Evolutionary conservation across 345 rosid genomes (phyloP).

Genomic region (Eutrema heterophyllum): DNA sequence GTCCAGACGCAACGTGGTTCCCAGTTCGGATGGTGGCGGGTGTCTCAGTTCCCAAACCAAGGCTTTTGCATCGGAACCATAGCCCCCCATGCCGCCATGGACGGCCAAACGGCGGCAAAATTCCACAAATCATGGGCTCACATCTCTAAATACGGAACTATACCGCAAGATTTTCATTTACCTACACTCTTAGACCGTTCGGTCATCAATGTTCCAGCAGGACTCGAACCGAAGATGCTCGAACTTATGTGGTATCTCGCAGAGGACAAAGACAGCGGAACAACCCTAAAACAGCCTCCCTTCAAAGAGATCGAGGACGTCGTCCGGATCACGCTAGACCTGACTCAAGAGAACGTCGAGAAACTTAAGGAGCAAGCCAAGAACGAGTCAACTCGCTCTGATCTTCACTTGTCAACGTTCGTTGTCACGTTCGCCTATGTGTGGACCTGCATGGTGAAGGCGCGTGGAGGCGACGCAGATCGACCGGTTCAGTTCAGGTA

Average conservation of each 20-base stretch:
- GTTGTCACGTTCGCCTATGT: background rate
- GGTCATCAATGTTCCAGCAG: no score
- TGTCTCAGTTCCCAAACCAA: background rate
- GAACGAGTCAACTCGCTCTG: background rate
- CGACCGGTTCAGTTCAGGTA: background rate
- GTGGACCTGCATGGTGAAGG: background rate
- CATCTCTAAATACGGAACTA: background rate
- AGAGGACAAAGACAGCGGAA: no score
- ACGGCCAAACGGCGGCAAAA: background rate
- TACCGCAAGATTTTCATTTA: no score
- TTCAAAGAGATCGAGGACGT: no score
- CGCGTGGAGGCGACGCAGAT: background rate
- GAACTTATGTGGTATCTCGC: no score
- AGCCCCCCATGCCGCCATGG: background rate
- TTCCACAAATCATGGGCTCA: background rate
- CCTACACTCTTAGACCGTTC: no score
- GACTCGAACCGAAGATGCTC: no score
- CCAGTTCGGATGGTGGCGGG: no score
- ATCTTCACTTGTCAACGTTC: background rate
- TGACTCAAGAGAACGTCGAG: background rate
- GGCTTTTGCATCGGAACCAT: background rate
- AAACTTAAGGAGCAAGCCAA: background rate
- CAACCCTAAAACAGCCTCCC: no score
- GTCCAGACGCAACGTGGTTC: no score
- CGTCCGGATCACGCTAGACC: background rate